Conservation (phyloP, 495 filamentous ascomycete species). For the Hyaloscypha hepaticicola region DNA sequence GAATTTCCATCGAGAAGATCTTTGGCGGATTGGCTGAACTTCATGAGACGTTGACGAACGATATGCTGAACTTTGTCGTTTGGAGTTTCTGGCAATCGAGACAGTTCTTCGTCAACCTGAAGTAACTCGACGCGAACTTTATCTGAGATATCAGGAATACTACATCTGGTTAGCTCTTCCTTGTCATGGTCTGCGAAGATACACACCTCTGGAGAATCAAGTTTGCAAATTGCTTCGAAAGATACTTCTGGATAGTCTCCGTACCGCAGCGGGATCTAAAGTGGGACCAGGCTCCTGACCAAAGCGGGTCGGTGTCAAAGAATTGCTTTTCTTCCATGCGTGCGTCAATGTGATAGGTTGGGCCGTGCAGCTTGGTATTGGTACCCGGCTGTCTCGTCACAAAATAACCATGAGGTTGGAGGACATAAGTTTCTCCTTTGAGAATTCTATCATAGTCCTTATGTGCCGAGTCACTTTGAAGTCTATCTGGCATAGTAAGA, state of each 20-base stretch:
- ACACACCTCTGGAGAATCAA: constrained; percentile 54
- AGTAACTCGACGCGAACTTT: constrained; percentile 53
- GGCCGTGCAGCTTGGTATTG: constrained; percentile 28
- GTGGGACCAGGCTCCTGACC: constrained; percentile 43
- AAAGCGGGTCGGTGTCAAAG: constrained; percentile 42
- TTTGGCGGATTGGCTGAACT: constrained; percentile 43
- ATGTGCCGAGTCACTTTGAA: constrained; percentile 43
- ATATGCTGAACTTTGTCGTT: constrained; percentile 1
- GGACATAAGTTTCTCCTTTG: constrained; percentile 44
- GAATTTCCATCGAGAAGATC: constrained; percentile 33
- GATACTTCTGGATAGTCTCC: constrained; percentile 48
- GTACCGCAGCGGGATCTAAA: constrained; percentile 60
- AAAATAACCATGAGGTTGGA: constrained; percentile 57
- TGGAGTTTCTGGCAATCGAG: constrained; percentile 41
- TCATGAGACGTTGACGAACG: constrained; percentile 32
- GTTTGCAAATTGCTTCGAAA: constrained; percentile 53
- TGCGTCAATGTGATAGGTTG: constrained; percentile 50
- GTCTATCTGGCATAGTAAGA: constrained; percentile 72
- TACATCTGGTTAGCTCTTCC: neutral
- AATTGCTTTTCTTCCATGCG: constrained; percentile 57
- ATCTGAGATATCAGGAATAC: constrained; percentile 51
- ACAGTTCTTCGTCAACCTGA: constrained; percentile 47
- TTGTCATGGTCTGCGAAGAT: too few species aligned
- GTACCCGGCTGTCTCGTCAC: constrained; percentile 59
- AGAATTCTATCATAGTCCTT: constrained; percentile 60